Conservation (phyloP, 2,329 filamentous ascomycete species). For the Keithomyces neogunnii region DNA sequence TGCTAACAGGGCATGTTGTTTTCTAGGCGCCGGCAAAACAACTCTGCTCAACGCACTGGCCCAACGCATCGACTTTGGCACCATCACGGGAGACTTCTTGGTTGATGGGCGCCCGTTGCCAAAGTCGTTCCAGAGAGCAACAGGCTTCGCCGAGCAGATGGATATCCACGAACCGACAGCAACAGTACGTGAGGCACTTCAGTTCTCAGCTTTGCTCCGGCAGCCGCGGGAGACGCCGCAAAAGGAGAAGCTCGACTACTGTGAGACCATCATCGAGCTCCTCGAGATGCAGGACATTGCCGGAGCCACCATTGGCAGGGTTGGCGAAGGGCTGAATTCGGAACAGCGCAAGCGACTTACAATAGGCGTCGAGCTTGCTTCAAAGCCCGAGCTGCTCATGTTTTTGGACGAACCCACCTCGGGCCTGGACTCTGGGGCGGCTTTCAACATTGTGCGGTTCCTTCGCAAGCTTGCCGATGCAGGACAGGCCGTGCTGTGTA, state of each 20-base stretch:
- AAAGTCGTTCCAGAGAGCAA: constrained; percentile 68
- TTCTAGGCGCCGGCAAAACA: constrained; percentile 59
- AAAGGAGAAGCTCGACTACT: constrained; percentile 66
- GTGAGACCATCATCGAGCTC: constrained; percentile 67
- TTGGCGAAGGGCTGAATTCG: constrained; percentile 44
- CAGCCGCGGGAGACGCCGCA: constrained; percentile 57
- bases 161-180: constrained; percentile 67
- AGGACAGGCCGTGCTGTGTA: constrained; percentile 60
- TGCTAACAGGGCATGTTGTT: background rate
- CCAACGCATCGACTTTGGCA: constrained; percentile 69
- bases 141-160: constrained; percentile 74
- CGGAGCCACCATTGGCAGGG: constrained; percentile 37
- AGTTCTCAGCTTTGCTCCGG: constrained; percentile 65
- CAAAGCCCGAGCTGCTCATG: constrained; percentile 50
- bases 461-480: constrained; percentile 56
- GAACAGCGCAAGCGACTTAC: constrained; percentile 47
- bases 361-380: constrained; percentile 53
- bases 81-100: constrained; percentile 64
- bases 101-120: constrained; percentile 67
- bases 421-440: constrained; percentile 60
- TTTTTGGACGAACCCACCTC: constrained; percentile 58
- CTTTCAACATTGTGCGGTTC: constrained; percentile 57
- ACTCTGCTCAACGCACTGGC: constrained; percentile 77
- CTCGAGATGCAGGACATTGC: constrained; percentile 40
- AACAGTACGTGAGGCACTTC: constrained; percentile 68